A percentile compares a stretch with the other conserved stretches of the same genome.
These are phyloP conservation scores for Pseudogymnoascus sp. DNA, from an alignment of 2,329 filamentous ascomycete species.

Conservation along the genomic window DNA sequence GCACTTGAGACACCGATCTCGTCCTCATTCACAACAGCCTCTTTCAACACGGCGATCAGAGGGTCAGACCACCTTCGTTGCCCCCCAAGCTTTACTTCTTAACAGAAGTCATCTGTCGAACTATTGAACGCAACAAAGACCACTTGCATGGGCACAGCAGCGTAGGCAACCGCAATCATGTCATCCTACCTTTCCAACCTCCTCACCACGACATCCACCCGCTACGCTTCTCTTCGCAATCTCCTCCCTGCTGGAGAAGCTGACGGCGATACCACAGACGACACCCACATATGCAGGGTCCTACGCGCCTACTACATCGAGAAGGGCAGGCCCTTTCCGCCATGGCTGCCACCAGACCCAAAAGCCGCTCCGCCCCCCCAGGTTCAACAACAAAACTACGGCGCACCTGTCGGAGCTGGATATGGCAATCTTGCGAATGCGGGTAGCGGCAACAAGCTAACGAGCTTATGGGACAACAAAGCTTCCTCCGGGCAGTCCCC, in stretches of 20 bases:
- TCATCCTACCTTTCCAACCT: slow-evolving; percentile 76
- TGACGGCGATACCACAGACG: slow-evolving; percentile 73
- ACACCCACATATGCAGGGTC: slow-evolving; percentile 90
- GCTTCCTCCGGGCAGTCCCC: slow-evolving; percentile 15
- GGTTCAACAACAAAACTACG: slow-evolving; percentile 33
- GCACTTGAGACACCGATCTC: slow-evolving; percentile 4
- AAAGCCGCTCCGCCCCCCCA: slow-evolving; percentile 55
- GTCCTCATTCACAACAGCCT: background rate
- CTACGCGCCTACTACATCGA: slow-evolving; percentile 89
- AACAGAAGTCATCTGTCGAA: background rate
- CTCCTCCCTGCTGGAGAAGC: slow-evolving; percentile 60
- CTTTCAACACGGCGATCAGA: background rate
- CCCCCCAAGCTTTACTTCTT: background rate
- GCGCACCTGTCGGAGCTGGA: slow-evolving; percentile 40
- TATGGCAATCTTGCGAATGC: slow-evolving; percentile 42
- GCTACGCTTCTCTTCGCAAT: slow-evolving; percentile 55
- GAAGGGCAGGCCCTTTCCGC: slow-evolving; percentile 71
- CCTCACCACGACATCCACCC: slow-evolving; percentile 56
- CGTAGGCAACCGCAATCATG: slow-evolving; percentile 38
- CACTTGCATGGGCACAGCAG: background rate
- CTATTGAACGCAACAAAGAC: background rate
- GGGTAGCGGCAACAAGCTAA: slow-evolving; percentile 35
- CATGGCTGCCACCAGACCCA: slow-evolving; percentile 87
- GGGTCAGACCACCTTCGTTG: background rate
- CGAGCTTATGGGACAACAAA: slow-evolving; percentile 51